phyloP scores from a whole-genome alignment of 345 rosid species.

The Draba incana region DNA sequence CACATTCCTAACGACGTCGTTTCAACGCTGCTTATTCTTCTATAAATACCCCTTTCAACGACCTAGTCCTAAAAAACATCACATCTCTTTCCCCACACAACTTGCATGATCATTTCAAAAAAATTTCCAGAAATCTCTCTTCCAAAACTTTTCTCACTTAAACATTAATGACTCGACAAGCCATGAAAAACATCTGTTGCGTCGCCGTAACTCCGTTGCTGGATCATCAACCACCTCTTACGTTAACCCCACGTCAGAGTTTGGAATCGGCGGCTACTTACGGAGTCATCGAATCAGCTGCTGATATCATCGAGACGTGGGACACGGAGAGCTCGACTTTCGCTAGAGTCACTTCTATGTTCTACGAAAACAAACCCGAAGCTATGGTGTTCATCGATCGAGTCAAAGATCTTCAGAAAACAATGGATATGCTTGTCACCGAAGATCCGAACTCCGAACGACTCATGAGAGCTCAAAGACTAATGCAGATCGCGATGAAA shows the following conservation, averaged over 20 bases:
- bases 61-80: neutral
- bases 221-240: slow-evolving; percentile 13
- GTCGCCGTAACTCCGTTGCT: slow-evolving; percentile 36
- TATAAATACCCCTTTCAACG: slow-evolving; percentile 30
- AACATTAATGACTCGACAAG: slow-evolving; percentile 35
- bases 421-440: slow-evolving; percentile 51
- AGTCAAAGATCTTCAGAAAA: slow-evolving; percentile 54
- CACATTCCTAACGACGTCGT: slow-evolving; percentile 25
- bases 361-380: slow-evolving; percentile 57
- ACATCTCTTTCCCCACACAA: neutral
- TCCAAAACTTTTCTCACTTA: neutral
- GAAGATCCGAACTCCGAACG: slow-evolving; percentile 46
- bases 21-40: neutral
- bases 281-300: slow-evolving; percentile 49
- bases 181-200: slow-evolving; percentile 50
- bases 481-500: slow-evolving; percentile 73
- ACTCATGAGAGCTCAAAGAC: slow-evolving; percentile 52
- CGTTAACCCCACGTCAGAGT: slow-evolving; percentile 39
- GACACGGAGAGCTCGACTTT: slow-evolving; percentile 47
- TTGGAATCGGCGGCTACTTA: slow-evolving; percentile 38
- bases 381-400: slow-evolving; percentile 60
- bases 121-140: neutral
- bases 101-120: slow-evolving; percentile 5
- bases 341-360: slow-evolving; percentile 52
- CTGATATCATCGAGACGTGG: slow-evolving; percentile 57